Conservation (phyloP, 1,139 yeast species). For the Hansenula lynferdii region DNA sequence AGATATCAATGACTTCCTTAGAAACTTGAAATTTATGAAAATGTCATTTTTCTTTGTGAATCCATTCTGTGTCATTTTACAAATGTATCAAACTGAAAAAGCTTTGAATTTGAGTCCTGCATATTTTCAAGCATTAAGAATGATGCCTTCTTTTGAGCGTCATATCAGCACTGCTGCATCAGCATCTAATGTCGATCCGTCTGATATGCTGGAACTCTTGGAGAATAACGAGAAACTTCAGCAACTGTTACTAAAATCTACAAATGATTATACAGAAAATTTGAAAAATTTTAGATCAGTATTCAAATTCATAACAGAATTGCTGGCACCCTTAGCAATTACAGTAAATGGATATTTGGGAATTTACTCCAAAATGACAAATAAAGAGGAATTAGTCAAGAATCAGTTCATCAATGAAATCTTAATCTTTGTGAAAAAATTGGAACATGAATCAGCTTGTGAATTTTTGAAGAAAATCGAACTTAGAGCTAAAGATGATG, state of each 20-base stretch:
- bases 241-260: conserved; percentile 16
- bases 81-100: conserved; percentile 23
- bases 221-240: conserved; percentile 28
- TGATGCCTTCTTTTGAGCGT: conserved; percentile 22
- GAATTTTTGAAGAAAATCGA: conserved; percentile 6
- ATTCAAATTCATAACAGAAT: conserved; percentile 13
- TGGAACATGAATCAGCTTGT: conserved; percentile 1
- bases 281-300: conserved; percentile 10
- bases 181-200: conserved; percentile 2
- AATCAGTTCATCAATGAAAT: conserved; percentile 19
- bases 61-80: conserved; percentile 37
- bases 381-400: conserved; percentile 18
- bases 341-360: conserved; percentile 12
- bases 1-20: conserved; percentile 29
- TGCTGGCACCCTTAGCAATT: conserved; percentile 9
- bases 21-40: conserved; percentile 43
- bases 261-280: conserved; percentile 4
- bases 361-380: conserved; percentile 18
- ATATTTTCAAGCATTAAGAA: conserved; percentile 21
- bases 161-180: conserved; percentile 8
- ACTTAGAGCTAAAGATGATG: conserved; percentile 5
- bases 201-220: conserved; percentile 12
- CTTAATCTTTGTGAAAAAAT: conserved; percentile 9
- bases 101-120: conserved; percentile 14
- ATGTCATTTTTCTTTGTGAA: conserved; percentile 56